Base-by-base conservation (phyloP, 768 basidiomycete species). In the Trametes cingulata region DNA sequence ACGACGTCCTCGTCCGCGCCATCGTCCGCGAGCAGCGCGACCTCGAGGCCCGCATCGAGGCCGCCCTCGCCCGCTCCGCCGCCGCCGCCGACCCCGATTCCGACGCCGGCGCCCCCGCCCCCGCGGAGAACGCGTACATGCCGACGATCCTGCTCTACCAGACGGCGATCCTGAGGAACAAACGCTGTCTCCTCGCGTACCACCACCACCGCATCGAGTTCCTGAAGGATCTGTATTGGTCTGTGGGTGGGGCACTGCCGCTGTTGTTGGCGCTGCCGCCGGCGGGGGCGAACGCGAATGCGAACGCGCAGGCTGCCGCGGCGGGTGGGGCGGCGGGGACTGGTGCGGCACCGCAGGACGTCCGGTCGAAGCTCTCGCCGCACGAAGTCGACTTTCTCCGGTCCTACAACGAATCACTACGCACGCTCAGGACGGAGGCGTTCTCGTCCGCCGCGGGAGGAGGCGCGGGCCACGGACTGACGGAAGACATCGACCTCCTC, bases 181-280 rank as follows among this genome's bases (percentile, higher is more conserved):
- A 96, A 73, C 89, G 97, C n/a, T 94, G 93, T 71, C 81, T 98
- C 3, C 84, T 98, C 45, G 94, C 93, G 0, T 99, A 98, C 74
- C 93, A 98, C 73, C 77, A 84, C 24, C 93, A 95, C 75, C 84
- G 96, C 56, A 74, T 93, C 39, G 89, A 93, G 70, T 85, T 87
- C 52, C 82, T 98, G 52, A 83, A 87, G 58, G 88, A 93, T 68
- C 81, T 91, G 78, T 97, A 93, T 75, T 98, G 96, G 96, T 77
- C 84, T 13, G 83, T 86, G 8, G 92, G 92, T 17, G 95, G 93
- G 14, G 90, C 93, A 3, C 78, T 97, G 2, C 91, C 93, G 0
- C 90, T 93, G 64, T 78, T 97, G 42, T 82, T 98, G 60, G 79
- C 78, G 61, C 58, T 67, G 40, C 61, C 61, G 19, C 58, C 63